Base-by-base conservation (phyloP, 352 stramenopile genomes). In the Phytophthora cryptogea region DNA sequence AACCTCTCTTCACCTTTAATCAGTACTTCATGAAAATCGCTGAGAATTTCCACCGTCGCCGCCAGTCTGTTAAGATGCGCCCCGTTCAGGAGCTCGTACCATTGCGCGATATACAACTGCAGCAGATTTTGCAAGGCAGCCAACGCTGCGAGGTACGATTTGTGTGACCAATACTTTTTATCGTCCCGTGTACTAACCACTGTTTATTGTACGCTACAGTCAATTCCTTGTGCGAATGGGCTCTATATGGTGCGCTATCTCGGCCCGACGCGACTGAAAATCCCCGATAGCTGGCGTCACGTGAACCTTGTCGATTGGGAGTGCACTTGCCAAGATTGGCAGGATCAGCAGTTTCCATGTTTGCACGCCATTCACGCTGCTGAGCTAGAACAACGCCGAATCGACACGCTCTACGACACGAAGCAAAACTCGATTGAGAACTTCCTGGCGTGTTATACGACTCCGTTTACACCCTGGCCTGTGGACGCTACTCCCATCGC, bases 271-370 rank as follows among this genome's bases (percentile, higher is more conserved):
- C 69, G 68, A 2, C 53, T 82, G 9, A 70, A 85, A 45, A 78
- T 69, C 31, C 78, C 85, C n/a, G 80, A 90, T 49, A 81, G 72
- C 41, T 92, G 83, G 83, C 80, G 80, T 23, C 80, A 92, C 35
- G 83, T 92, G 26, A 89, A 90, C 56, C 66, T 92, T 10, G 51
- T 80, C 1, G 75, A 88, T 42, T 89, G 79, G 77, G 79, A 92
- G 48, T 92, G 83, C 62, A 89, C 80, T 26, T 92, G 83, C 46
- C 74, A 86, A n/a, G 80, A 88, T 46, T 92, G 83, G 83, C 83
- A 92, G 46, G 83, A 92, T 47, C 77, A 83, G 14, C 70, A 81
- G 33, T 90, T 92, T 42, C 83, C 83, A 30, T 92, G 83, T 31
- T 74, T 90, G 54, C 83, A 92, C 54, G 80, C 72, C 4, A 89